A percentile compares a stretch with the other conserved stretches of the same genome.
Conservation (phyloP, 805 yeast species). For the Martiniozyma abietophila region DNA sequence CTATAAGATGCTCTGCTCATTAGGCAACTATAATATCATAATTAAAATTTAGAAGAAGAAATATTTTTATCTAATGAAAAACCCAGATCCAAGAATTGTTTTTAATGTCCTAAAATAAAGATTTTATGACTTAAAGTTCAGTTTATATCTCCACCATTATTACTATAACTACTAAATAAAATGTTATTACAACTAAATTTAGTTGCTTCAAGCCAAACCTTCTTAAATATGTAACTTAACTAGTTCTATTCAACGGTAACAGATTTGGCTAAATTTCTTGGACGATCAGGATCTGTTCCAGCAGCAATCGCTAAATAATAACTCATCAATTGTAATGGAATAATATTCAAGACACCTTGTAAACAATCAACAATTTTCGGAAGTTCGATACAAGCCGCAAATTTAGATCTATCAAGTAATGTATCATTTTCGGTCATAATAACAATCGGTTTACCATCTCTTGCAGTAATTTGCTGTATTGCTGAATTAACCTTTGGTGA, state of each 20-base stretch:
- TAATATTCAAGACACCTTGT: conserved; percentile 90
- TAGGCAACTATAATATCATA: too few species aligned
- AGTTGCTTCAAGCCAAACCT: too few species aligned
- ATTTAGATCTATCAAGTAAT: conserved; percentile 45
- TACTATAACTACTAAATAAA: too few species aligned
- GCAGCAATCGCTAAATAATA: conserved; percentile 94
- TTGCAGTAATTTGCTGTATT: conserved; percentile 91
- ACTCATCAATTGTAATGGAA: conserved; percentile 92
- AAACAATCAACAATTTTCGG: conserved; percentile 95
- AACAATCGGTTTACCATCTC: conserved; percentile 94
- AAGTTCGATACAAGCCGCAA: conserved; percentile 70
- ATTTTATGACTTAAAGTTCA: too few species aligned
- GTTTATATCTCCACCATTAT: too few species aligned
- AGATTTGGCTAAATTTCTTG: conserved; percentile 95
- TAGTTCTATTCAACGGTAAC: conserved; percentile 98
- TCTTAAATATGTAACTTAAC: too few species aligned
- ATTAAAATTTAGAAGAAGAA: too few species aligned
- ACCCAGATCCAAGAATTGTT: too few species aligned
- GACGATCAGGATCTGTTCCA: conserved; percentile 97
- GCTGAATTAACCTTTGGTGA: conserved; percentile 96
- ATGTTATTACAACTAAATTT: too few species aligned
- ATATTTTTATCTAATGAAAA: too few species aligned
- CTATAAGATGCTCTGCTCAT: too few species aligned
- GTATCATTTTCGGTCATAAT: conserved; percentile 79
- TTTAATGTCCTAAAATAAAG: too few species aligned